Percentiles rank a stretch among this genome's conserved stretches.
phyloP scores from a whole-genome alignment of 176 grass and related monocot genomes.

The Leersia perrieri region DNA sequence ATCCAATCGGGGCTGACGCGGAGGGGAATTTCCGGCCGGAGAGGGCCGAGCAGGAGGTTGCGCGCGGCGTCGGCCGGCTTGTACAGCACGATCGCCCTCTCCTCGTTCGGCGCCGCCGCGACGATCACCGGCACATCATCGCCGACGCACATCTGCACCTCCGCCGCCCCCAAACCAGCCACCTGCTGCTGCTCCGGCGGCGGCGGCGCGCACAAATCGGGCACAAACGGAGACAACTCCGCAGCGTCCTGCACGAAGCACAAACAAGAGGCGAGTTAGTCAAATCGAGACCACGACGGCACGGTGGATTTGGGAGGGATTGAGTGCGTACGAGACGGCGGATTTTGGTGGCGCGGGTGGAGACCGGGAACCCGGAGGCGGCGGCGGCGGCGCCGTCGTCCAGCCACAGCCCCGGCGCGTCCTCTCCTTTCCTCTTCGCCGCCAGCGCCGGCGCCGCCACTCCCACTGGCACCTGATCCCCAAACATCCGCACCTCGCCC shows the following conservation, averaged over 20 bases:
- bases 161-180: neutral
- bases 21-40: conserved; percentile 26
- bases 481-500: no score
- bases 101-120: neutral
- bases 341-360: conserved; percentile 24
- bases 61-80: conserved; percentile 29
- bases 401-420: conserved; percentile 4
- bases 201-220: neutral
- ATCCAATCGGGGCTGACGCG: conserved; percentile 44
- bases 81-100: conserved; percentile 39
- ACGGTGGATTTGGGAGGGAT: neutral
- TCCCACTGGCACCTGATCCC: no score
- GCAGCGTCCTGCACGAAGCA: conserved; percentile 2
- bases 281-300: neutral
- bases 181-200: neutral
- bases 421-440: conserved; percentile 27
- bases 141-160: neutral
- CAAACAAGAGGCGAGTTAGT: neutral
- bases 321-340: conserved; percentile 11
- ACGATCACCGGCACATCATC: neutral
- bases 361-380: neutral
- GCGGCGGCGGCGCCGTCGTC: neutral
- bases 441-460: no score
- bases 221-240: neutral
- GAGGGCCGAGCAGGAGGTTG: conserved; percentile 21